Percentiles rank a stretch among this genome's conserved stretches.
Conservation (phyloP, 148 eudicot genomes). For the Euryodendron excelsum region DNA sequence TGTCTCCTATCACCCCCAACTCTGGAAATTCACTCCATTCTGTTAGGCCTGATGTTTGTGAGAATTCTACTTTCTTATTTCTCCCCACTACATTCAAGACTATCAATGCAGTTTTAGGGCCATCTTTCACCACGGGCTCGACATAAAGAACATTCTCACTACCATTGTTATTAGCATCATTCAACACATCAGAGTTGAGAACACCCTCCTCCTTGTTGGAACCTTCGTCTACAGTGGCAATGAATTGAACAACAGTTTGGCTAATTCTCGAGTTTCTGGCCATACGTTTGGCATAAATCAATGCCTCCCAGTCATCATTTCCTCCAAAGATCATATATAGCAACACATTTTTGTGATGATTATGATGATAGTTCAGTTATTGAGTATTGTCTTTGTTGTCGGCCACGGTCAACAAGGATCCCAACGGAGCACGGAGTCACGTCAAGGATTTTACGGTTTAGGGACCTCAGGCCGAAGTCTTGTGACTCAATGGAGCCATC, state of each 20-base stretch:
- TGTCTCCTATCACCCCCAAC: conserved; percentile 38
- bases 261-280: conserved; percentile 3
- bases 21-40: conserved; percentile 36
- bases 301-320: conserved; percentile 35
- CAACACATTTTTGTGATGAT: too few relatives aligned
- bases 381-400: not conserved
- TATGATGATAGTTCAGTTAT: not conserved
- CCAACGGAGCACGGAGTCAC: conserved; percentile 40
- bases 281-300: conserved; percentile 32
- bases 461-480: conserved; percentile 20
- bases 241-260: conserved; percentile 23
- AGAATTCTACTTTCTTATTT: conserved; percentile 16
- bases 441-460: conserved; percentile 31
- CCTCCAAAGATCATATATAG: conserved; percentile 38
- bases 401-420: conserved; percentile 35
- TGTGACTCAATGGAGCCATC: conserved; percentile 25
- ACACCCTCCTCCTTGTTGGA: conserved; percentile 8
- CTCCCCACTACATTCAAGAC: conserved; percentile 39
- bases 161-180: conserved; percentile 6
- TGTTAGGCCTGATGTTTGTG: conserved; percentile 25
- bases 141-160: too few relatives aligned
- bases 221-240: not conserved
- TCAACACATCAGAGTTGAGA: conserved; percentile 11
- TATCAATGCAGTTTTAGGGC: conserved; percentile 23
- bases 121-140: conserved; percentile 35